Evolutionary conservation across 208 protist genomes (phyloP), one percentile per base, ranked within the genome.

Genomic region (Leptomonas seymouri): DNA sequence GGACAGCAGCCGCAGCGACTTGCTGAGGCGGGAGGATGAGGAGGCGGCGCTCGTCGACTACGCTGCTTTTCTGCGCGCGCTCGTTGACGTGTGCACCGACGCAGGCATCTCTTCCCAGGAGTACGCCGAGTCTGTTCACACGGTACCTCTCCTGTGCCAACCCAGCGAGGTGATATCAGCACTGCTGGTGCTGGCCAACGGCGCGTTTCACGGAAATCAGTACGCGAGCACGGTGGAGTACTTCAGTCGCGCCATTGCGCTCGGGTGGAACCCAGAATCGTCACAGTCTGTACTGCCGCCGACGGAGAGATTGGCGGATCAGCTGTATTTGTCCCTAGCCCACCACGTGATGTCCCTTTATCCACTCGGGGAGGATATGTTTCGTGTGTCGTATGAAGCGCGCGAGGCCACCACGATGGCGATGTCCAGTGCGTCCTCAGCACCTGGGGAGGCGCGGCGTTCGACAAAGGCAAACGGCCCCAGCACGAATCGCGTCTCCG

Each of bases 171-270:
- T 94, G 71, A 89, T 85, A 14, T 81, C 88, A n/a, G 89, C 91
- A 3, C 84, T 96, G 73, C 70, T 96, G 20, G 84, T 87, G 34
- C 77, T 96, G 30, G 90, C 90, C 18, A 89, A 84, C 60, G 90
- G 90, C n/a, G 88, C 87, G 31, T 93, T 90, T 74, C 63, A 68
- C 16, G 72, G 80, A 39, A 74, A 75, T 25, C 67, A 87, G 20
- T 90, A 86, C 67, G 46, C 44, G 18, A 72, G 78, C 66, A 85
- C 91, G 20, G 78, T 87, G 27, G 44, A 44, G 58, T 94, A 87
- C 68, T 96, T 96, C 60, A 77, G 86, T 20, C 68, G 71, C 44
- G 91, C 91, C 15, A 80, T 96, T 27, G 78, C 80, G 18, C 75
- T 88, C 12, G 91, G 91, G 36, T 96, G 91, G 91, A 60, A 78